Evolutionary conservation across 1,139 yeast genomes (phyloP).

Genomic region (Sugiyamaella sp.): DNA sequence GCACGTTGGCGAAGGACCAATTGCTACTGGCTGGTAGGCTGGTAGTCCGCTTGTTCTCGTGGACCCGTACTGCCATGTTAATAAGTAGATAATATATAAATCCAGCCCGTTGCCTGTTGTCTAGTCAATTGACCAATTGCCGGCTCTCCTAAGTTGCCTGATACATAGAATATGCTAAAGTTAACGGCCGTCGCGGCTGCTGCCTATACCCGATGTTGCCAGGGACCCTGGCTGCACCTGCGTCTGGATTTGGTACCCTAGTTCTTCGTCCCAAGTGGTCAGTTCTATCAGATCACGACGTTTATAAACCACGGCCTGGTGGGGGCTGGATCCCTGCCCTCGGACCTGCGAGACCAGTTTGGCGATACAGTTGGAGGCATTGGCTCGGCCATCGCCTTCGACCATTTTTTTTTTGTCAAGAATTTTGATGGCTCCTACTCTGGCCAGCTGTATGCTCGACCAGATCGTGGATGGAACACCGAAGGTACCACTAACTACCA

Average conservation of each 20-base stretch:
- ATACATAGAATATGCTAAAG: neutral
- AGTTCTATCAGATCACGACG: constrained; percentile 6
- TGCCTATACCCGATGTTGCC: neutral
- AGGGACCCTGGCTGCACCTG: constrained; percentile 8
- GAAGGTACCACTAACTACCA: constrained; percentile 25
- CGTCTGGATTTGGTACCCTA: constrained; percentile 4
- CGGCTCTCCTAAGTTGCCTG: too few relatives aligned
- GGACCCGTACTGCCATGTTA: too few relatives aligned
- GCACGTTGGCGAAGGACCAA: neutral
- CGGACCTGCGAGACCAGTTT: constrained; percentile 23
- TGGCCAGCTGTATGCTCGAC: constrained; percentile 26
- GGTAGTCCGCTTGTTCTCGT: too few relatives aligned
- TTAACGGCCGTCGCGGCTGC: neutral
- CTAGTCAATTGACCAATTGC: too few relatives aligned
- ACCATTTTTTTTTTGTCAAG: constrained; percentile 22
- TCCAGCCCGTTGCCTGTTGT: too few relatives aligned
- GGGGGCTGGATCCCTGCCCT: constrained; percentile 28
- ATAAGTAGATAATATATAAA: too few relatives aligned
- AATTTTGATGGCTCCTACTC: constrained; percentile 23
- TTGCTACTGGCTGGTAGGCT: neutral
- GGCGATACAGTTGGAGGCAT: constrained; percentile 30
- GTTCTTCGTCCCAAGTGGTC: constrained; percentile 1
- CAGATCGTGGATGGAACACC: constrained; percentile 31
- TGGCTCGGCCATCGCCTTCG: constrained; percentile 28
- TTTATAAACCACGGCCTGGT: constrained; percentile 27